These are phyloP conservation scores for Linnemannia elongata DNA, from an alignment of 192 early-diverging fungal genomes.

Conservation along the genomic window DNA sequence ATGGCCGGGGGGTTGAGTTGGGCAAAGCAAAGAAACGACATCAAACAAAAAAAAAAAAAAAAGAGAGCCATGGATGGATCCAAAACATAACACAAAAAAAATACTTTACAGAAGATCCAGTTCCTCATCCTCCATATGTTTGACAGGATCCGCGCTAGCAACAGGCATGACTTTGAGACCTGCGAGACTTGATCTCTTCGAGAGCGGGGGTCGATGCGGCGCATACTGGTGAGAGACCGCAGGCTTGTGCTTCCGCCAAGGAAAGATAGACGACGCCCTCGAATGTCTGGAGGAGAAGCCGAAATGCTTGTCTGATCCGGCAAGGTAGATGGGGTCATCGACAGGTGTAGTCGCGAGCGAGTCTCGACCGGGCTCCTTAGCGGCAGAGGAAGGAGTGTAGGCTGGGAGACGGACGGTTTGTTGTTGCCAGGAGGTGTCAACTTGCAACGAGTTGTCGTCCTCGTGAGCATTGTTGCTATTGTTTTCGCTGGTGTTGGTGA, in stretches of 20 bases:
- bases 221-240: conserved; percentile 53
- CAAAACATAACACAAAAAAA: neutral
- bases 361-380: conserved; percentile 17
- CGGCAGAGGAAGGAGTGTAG: conserved; percentile 46
- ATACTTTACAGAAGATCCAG: conserved; percentile 38
- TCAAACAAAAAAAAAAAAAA: conserved; percentile 12
- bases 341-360: conserved; percentile 38
- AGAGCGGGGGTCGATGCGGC: conserved; percentile 50
- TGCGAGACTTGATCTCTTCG: conserved; percentile 48
- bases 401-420: conserved; percentile 45
- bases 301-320: conserved; percentile 45
- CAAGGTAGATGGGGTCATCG: conserved; percentile 43
- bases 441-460: conserved; percentile 24
- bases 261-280: conserved; percentile 46
- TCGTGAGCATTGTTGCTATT: neutral
- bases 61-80: neutral
- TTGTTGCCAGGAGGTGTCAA: conserved; percentile 48
- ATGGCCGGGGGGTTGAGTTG: neutral
- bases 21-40: neutral
- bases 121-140: conserved; percentile 22
- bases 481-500: neutral
- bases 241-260: conserved; percentile 55
- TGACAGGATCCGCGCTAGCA: conserved; percentile 31
- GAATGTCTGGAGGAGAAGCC: conserved; percentile 51
- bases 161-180: conserved; percentile 49